Evolutionary conservation across 768 basidiomycete species (phyloP), one percentile per base, ranked within the genome.

Genomic region (Leucosporidium scottii): DNA sequence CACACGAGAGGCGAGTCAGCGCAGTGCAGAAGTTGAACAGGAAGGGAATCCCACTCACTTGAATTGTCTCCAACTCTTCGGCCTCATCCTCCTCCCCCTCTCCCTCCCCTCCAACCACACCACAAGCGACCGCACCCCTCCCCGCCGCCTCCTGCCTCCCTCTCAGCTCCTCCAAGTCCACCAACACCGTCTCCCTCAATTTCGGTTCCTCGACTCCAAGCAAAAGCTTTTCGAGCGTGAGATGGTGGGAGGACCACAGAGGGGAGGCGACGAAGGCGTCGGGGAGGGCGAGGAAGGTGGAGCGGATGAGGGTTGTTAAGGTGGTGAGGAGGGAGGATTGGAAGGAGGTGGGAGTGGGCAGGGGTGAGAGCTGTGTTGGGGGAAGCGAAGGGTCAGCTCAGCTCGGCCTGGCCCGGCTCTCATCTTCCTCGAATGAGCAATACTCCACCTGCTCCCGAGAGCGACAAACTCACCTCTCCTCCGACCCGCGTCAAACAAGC

Each of bases 221-320:
- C 31, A 56, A 20, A 18, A 68, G 53, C 7, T 61, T 27, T 7
- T 61, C 30, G 25, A 3, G 10, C n/a, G 58, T 61, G 59, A 68
- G 63, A 15, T 56, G 31, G 5, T 53, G 39, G 7, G 62, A 64
- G 55, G 66, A 61, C 36, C 61, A 68, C 62, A 66, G 34, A 9
- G 67, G 65, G 12, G 28, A 25, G 2, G 71, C 51, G 48, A 54
- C 59, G 62, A 72, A 72, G 5, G 71, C 64, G 44, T 72, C 71
- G 23, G 71, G 71, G 2, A 61, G 59, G 28, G 67, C 58, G 62
- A 66, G 61, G 59, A 72, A 72, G 28, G 62, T 58, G 0, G 67
- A 68, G n/a, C 65, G 64, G 25, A 72, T 34, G 30, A 72, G 58
- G 6, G 61, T 47, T 1, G 48, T 25, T 27, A 70, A 54, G 9